These are phyloP conservation scores for Cavenderia fasciculata DNA, from an alignment of 78 protist species.

Conservation along the genomic window DNA sequence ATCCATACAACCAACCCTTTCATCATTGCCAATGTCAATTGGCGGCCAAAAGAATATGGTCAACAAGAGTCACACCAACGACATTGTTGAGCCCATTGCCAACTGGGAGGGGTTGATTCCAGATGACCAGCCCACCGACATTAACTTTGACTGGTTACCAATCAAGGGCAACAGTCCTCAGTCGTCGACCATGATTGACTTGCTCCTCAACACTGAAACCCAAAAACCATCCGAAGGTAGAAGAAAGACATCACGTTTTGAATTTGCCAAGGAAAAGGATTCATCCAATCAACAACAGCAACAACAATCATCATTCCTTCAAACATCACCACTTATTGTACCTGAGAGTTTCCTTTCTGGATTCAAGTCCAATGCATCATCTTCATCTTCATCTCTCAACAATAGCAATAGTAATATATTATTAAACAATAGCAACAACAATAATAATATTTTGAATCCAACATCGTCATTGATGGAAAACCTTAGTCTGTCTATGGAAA, in stretches of 20 bases:
- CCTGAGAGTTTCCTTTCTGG: constrained; percentile 56
- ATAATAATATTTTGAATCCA: constrained; percentile 1
- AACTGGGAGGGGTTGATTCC: constrained; percentile 58
- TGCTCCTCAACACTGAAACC: not conserved
- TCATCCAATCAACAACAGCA: not conserved
- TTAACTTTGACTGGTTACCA: constrained; percentile 46
- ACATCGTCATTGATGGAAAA: too few species aligned
- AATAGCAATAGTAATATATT: not conserved
- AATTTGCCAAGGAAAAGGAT: constrained; percentile 52
- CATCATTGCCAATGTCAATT: constrained; percentile 11
- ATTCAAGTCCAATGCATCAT: constrained; percentile 5
- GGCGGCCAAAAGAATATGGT: not conserved
- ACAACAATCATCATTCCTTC: not conserved
- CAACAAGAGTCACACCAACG: constrained; percentile 12
- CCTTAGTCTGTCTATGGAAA: too few species aligned
- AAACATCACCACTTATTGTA: constrained; percentile 13
- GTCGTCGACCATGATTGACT: constrained; percentile 6
- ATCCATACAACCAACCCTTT: not conserved
- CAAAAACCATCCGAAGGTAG: not conserved
- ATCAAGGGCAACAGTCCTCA: constrained; percentile 1
- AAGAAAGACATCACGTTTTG: constrained; percentile 41
- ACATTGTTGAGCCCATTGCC: constrained; percentile 57
- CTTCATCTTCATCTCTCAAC: not conserved
- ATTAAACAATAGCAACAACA: not conserved
- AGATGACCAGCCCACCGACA: constrained; percentile 38